These are phyloP conservation scores for Colletotrichum neosansevieriae DNA, from an alignment of 2,329 filamentous ascomycete genomes.

Conservation along the genomic window DNA sequence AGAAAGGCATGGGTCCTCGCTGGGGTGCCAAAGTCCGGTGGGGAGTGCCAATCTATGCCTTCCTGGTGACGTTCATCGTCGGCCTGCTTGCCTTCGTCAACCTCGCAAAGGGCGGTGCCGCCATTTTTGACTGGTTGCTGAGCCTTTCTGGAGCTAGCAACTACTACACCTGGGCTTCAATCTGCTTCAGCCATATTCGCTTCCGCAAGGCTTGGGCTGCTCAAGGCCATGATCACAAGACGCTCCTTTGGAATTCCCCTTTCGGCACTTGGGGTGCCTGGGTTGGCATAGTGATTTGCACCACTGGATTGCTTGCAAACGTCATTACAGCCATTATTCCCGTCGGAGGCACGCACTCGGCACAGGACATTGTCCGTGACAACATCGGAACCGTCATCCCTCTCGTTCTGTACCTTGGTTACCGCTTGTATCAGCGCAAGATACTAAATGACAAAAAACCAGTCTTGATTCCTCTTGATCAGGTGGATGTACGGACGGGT, in stretches of 20 bases:
- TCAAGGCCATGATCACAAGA: conserved; percentile 51
- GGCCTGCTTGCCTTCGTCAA: conserved; percentile 60
- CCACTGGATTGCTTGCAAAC: conserved; percentile 48
- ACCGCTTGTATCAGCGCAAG: conserved; percentile 41
- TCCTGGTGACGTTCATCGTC: conserved; percentile 53
- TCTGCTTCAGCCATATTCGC: conserved; percentile 59
- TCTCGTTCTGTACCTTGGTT: conserved; percentile 44
- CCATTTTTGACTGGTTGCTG: conserved; percentile 60
- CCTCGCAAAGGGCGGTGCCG: conserved; percentile 49
- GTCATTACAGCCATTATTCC: conserved; percentile 45
- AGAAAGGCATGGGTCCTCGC: conserved; percentile 50
- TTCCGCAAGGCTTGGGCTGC: conserved; percentile 56
- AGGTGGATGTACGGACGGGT: conserved; percentile 44
- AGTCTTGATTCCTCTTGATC: conserved; percentile 43
- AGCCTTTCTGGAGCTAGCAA: conserved; percentile 60
- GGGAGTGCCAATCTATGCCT: conserved; percentile 58
- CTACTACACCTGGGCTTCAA: conserved; percentile 62
- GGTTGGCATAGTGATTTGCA: conserved; percentile 45
- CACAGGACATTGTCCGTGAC: conserved; percentile 43
- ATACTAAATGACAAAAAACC: conserved; percentile 26
- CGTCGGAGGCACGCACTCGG: conserved; percentile 38
- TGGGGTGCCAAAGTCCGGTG: conserved; percentile 45
- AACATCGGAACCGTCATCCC: conserved; percentile 47
- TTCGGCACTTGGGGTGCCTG: conserved; percentile 46
- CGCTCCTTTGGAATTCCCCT: conserved; percentile 49